Base-by-base conservation (phyloP, 2,329 filamentous ascomycete species). In the Hirsutella rhossiliensis region DNA sequence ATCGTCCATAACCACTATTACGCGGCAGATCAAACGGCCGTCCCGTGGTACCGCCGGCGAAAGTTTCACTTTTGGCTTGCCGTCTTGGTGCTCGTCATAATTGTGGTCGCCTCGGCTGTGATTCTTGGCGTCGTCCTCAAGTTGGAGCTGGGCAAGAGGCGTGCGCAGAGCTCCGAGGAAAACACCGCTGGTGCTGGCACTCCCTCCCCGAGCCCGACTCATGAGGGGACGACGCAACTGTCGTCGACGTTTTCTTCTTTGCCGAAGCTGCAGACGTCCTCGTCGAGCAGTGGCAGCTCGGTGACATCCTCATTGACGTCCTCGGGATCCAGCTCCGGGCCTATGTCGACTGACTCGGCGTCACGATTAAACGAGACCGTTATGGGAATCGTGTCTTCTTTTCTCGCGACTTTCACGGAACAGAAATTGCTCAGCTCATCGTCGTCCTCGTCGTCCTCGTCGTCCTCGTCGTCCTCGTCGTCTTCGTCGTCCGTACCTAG, bases 1-100 rank as follows among this genome's bases (percentile, higher is more conserved):
- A 29, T 43, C 3, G 28, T 49, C n/a, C 47, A 51, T 29, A 52
- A 52, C 45, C 47, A 52, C 29, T 52, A 52, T 31, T 47, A 52
- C 8, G 43, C 34, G 18, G 20, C 27, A 5, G 30, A 27, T 15
- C 39, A 7, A 15, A 28, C 23, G 17, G 19, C 27, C 4, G 11
- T 40, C 15, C 50, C 44, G 2, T 52, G 48, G 50, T 52, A 51
- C 42, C 49, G 49, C 12, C 47, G 17, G 18, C 34, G 46, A 11
- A 48, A 45, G 41, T 38, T 32, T 20, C 43, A 34, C 13, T 43
- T 48, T 11, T 51, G 47, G 44, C 36, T 45, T 12, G 19, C 42
- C 5, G 15, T 47, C 3, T 47, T 40, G 11, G 7, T 44, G 8
- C 7, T 47, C 13, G 40, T 32, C 3, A 42, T 48, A 12, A 11